Base-by-base conservation (phyloP, 2,329 filamentous ascomycete species). In the Aureobasidium sp. region DNA sequence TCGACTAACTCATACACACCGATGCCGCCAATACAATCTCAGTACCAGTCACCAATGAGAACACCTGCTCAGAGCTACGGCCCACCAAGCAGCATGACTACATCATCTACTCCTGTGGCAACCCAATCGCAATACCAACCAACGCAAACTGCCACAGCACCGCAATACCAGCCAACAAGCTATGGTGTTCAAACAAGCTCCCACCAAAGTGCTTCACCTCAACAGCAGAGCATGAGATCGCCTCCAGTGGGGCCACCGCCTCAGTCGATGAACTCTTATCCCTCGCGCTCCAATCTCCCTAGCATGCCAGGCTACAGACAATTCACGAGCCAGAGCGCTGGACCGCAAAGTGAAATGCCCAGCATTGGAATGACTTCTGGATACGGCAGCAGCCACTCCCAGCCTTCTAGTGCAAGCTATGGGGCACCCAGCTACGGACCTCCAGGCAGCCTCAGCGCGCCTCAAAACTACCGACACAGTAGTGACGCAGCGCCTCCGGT, bases 1-100 rank as follows among this genome's bases (percentile, higher is more conserved):
- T 64, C 67, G 1, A 57, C 37, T 14, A 37, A 37, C 41, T 37
- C 60, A 17, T 62, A 62, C 34, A 31, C 60, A 2, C 60, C 60
- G 2, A 62, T 62, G 60, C 60, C 49, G 22, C 48, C 60, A 3
- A 37, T 41, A 29, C 60, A 53, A n/a, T 62, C 49, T 14, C 60
- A 53, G 25, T 62, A 61, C 14, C 58, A 61, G 5, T 61, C 60
- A 22, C 60, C 60, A 1, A 44, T 60, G 45, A 60, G 57, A 51
- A 34, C 57, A n/a, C 45, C 57, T 25, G 36, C 57, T 22, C 60
- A 39, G 60, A 56, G 60, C 12, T 55, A 56, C 11, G 48, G 60
- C 27, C 60, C 53, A 31, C 44, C 44, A 31, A 37, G 44, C 22
- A 42, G 57, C 25, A 60, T 60, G 57, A 42, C 31, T 17, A 42